Evolutionary conservation across 2,329 filamentous ascomycete species (phyloP), one percentile per base, ranked within the genome.

Genomic region (Ophiocordyceps camponoti-rufipedis): DNA sequence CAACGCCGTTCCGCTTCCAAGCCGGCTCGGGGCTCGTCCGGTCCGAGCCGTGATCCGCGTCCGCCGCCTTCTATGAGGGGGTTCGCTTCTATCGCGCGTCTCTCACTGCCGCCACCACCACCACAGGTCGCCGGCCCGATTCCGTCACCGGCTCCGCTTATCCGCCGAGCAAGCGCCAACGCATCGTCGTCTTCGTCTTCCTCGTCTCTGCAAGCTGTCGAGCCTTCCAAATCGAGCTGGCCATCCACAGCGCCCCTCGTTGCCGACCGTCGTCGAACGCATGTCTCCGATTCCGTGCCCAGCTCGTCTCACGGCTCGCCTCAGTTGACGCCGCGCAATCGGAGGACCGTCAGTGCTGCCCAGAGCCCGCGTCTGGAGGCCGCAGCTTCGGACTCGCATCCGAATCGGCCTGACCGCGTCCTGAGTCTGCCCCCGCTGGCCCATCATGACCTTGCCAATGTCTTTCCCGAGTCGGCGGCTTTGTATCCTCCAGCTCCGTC

Each of bases 51-150:
- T 42, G 53, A 57, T 41, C 45, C 52, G 23, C 53, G 56, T 18
- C 56, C 60, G 2, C 58, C 58, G 2, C 53, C 56, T 2, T 58
- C 58, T 2, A 58, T 53, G 49, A 54, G 58, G 39, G 55, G 55
- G 3, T 62, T 58, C 48, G 52, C 44, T 28, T 53, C 53, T 8
- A 56, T 59, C 14, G 44, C 44, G 18, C 46, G 43, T 10, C 41
- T 47, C 9, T 44, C 50, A 45, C 12, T 38, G 42, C 43, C 46
- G 11, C 23, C 33, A 16, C 46, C 47, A 31, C 9, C 31, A 28
- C n/a, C 44, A 42, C 29, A 18, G 9, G 18, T 44, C 10, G 45
- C 46, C 23, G 33, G 44, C 10, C 23, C 28, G 10, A 12, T 28
- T 11, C n/a, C 42, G 29, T 40, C 41, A 23, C 41, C 39, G 4